Evolutionary conservation across 2,329 filamentous ascomycete species (phyloP).

Genomic region (Phyllosticta citribraziliensis): DNA sequence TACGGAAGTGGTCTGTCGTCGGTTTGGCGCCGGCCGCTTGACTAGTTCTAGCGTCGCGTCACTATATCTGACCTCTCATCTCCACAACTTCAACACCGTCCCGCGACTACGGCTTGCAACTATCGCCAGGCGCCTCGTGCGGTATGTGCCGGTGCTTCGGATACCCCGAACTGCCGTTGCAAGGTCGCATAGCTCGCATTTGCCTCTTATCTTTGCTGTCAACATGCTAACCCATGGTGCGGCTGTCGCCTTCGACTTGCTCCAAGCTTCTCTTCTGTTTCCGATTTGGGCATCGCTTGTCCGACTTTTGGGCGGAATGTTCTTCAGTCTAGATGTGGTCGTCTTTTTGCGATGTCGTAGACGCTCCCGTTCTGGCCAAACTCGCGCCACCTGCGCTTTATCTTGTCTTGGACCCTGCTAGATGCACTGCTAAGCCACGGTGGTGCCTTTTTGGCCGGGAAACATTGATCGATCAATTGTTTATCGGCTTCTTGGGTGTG

Average conservation of each 20-base stretch:
- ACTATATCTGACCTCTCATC: neutral
- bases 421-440: neutral
- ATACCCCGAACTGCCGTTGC: neutral
- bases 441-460: neutral
- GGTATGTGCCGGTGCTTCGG: neutral
- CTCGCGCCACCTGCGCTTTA: neutral
- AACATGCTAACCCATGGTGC: neutral
- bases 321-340: neutral
- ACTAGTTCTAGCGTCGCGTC: conserved; percentile 4
- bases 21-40: neutral
- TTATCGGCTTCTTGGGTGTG: neutral
- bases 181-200: neutral
- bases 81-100: conserved; percentile 1
- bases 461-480: neutral
- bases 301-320: neutral
- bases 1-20: neutral
- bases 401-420: neutral
- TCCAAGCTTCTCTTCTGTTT: neutral
- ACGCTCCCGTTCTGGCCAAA: neutral
- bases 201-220: neutral
- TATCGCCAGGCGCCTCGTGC: neutral
- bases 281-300: neutral
- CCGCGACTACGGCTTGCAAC: conserved; percentile 1
- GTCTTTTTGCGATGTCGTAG: neutral
- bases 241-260: neutral